Percentiles rank a stretch among this genome's conserved stretches.
These are phyloP conservation scores for Diaporthe eres DNA, from an alignment of 2,329 filamentous ascomycete species.

Conservation along the genomic window DNA sequence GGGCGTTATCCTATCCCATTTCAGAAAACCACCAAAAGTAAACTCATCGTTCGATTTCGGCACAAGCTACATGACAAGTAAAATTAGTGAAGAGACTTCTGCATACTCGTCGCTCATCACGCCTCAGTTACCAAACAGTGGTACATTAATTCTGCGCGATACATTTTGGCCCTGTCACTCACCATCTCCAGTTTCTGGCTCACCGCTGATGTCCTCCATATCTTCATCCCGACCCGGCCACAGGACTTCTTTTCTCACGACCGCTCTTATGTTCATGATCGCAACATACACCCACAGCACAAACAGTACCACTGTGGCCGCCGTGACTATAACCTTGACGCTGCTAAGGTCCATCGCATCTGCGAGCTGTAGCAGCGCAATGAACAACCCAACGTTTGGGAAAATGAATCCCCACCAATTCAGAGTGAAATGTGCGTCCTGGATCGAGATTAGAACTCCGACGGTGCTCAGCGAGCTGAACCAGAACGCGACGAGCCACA, in stretches of 20 bases:
- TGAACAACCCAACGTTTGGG: slow-evolving; percentile 68
- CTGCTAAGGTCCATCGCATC: slow-evolving; percentile 4
- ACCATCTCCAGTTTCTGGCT: not conserved
- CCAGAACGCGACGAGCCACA: slow-evolving; percentile 68
- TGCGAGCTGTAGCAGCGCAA: slow-evolving; percentile 17
- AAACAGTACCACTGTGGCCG: not conserved
- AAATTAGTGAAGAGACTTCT: not conserved
- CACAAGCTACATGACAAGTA: too few species aligned
- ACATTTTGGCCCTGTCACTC: not conserved
- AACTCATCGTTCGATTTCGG: too few species aligned
- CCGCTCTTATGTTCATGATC: not conserved
- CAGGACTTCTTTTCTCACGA: not conserved
- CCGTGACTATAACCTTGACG: slow-evolving; percentile 2
- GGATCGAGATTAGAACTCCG: slow-evolving; percentile 53
- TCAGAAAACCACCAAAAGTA: too few species aligned
- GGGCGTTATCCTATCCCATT: too few species aligned
- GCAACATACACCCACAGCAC: slow-evolving; percentile 8
- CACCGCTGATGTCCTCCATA: not conserved
- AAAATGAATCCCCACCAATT: slow-evolving; percentile 73
- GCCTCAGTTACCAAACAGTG: not conserved
- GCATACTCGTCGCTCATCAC: not conserved
- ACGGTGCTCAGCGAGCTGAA: slow-evolving; percentile 62
- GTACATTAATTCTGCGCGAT: not conserved
- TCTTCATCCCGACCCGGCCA: slow-evolving; percentile 14
- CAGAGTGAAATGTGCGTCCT: slow-evolving; percentile 60